These are phyloP conservation scores for Pleurotus tuoliensis DNA, from an alignment of 768 basidiomycete genomes.

Conservation along the genomic window DNA sequence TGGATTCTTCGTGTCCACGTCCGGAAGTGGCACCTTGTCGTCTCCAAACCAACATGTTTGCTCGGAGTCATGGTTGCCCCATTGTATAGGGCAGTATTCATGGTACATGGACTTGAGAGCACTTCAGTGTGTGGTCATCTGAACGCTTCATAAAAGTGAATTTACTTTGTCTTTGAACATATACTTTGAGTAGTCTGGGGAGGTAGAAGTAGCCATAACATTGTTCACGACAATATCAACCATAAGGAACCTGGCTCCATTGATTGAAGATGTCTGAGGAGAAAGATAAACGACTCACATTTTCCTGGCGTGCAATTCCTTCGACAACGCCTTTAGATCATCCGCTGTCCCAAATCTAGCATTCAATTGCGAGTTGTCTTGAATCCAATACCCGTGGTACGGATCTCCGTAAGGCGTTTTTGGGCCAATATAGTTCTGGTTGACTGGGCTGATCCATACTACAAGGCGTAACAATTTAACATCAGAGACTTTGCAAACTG, in stretches of 20 bases:
- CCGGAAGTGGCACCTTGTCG: constrained; percentile 64
- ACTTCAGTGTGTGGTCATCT: background rate
- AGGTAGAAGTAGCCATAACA: constrained; percentile 67
- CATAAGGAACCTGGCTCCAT: constrained; percentile 61
- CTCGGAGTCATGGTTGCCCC: constrained; percentile 63
- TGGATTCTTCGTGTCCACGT: constrained; percentile 72
- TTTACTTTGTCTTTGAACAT: constrained; percentile 63
- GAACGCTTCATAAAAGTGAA: background rate
- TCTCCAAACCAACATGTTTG: constrained; percentile 87
- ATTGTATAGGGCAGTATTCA: constrained; percentile 73
- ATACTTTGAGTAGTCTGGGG: constrained; percentile 61
- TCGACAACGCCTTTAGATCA: constrained; percentile 59
- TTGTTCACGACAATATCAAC: constrained; percentile 85
- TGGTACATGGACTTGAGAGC: constrained; percentile 60
- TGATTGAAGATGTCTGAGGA: background rate
- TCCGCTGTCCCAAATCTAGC: constrained; percentile 58
- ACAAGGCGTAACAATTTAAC: constrained; percentile 2
- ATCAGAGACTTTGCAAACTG: background rate
- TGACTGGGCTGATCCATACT: constrained; percentile 86
- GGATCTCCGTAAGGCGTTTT: constrained; percentile 72
- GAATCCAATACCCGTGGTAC: constrained; percentile 86
- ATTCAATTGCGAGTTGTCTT: constrained; percentile 61
- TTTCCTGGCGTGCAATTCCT: constrained; percentile 60
- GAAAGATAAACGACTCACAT: constrained; percentile 44
- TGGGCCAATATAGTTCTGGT: constrained; percentile 72